These are phyloP conservation scores for Bonnemaisonia californica DNA, from an alignment of 31 red algal genomes.

Conservation along the genomic window DNA sequence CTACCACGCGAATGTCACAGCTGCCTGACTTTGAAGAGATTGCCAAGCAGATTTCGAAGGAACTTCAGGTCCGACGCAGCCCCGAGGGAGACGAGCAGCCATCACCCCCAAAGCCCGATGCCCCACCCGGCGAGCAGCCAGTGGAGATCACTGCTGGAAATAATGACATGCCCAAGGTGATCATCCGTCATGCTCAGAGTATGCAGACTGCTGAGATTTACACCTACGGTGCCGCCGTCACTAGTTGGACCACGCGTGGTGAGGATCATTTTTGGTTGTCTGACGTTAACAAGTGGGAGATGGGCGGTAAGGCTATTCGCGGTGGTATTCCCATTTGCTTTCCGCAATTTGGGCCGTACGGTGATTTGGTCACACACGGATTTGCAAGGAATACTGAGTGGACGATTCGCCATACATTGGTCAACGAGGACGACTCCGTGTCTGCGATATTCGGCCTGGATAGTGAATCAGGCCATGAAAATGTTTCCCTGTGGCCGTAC, in stretches of 20 bases:
- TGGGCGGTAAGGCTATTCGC: constrained; percentile 87
- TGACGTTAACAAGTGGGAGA: constrained; percentile 81
- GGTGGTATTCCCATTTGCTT: constrained; percentile 99
- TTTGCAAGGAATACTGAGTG: constrained; percentile 91
- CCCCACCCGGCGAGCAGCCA: constrained; percentile 49
- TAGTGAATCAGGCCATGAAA: constrained; percentile 39
- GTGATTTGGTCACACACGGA: constrained; percentile 86
- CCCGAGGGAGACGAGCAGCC: neutral
- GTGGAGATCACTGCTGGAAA: constrained; percentile 63
- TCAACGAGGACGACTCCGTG: constrained; percentile 71
- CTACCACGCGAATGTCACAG: constrained; percentile 14
- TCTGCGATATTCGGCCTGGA: constrained; percentile 51
- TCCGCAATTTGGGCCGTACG: constrained; percentile 98
- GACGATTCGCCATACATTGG: constrained; percentile 52
- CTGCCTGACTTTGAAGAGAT: constrained; percentile 76
- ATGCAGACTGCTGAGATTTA: constrained; percentile 80
- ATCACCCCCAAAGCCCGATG: constrained; percentile 39
- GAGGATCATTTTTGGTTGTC: constrained; percentile 92
- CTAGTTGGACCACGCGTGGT: constrained; percentile 82
- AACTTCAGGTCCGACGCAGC: constrained; percentile 52
- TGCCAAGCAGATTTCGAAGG: constrained; percentile 63
- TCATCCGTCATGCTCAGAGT: constrained; percentile 68
- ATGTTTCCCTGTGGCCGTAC: constrained; percentile 63
- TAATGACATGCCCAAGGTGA: constrained; percentile 76
- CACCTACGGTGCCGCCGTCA: constrained; percentile 89